A percentile compares a stretch with the other conserved stretches of the same genome.
phyloP scores from a whole-genome alignment of 345 rosid genomes.

The Euphorbia peplus region DNA sequence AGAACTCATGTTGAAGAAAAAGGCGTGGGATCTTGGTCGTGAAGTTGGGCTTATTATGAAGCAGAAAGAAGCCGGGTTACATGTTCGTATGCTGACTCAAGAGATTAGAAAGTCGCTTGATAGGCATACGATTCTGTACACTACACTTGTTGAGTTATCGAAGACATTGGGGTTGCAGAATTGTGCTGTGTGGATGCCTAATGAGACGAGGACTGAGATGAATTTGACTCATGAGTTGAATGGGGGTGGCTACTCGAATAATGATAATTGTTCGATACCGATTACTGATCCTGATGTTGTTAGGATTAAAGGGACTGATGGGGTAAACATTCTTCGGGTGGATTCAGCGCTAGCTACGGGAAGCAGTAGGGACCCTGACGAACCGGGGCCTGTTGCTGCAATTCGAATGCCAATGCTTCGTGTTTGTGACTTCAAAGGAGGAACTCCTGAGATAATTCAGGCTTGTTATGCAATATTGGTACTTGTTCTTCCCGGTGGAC shows the following conservation, averaged over 20 bases:
- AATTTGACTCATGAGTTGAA: slow-evolving; percentile 66
- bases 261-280: slow-evolving; percentile 41
- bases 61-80: slow-evolving; percentile 77
- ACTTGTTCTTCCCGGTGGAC: slow-evolving; percentile 66
- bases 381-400: slow-evolving; percentile 75
- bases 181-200: slow-evolving; percentile 97
- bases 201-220: slow-evolving; percentile 56
- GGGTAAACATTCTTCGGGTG: slow-evolving; percentile 51
- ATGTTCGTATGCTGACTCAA: slow-evolving; percentile 91
- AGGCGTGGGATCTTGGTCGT: slow-evolving; percentile 83
- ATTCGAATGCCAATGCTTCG: slow-evolving; percentile 96
- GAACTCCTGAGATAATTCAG: slow-evolving; percentile 71
- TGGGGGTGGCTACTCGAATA: slow-evolving; percentile 38
- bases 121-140: slow-evolving; percentile 72
- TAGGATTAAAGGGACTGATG: slow-evolving; percentile 53
- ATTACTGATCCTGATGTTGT: slow-evolving; percentile 66
- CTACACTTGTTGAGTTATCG: slow-evolving; percentile 89
- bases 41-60: slow-evolving; percentile 89
- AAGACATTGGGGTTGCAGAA: slow-evolving; percentile 81
- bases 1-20: slow-evolving; percentile 88
- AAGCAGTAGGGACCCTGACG: slow-evolving; percentile 51
- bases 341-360: slow-evolving; percentile 64
- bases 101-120: slow-evolving; percentile 93
- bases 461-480: slow-evolving; percentile 80
- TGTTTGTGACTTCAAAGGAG: slow-evolving; percentile 78